Conservation (phyloP, 2,329 filamentous ascomycete species). For the Colletotrichum gloeosporioides region DNA sequence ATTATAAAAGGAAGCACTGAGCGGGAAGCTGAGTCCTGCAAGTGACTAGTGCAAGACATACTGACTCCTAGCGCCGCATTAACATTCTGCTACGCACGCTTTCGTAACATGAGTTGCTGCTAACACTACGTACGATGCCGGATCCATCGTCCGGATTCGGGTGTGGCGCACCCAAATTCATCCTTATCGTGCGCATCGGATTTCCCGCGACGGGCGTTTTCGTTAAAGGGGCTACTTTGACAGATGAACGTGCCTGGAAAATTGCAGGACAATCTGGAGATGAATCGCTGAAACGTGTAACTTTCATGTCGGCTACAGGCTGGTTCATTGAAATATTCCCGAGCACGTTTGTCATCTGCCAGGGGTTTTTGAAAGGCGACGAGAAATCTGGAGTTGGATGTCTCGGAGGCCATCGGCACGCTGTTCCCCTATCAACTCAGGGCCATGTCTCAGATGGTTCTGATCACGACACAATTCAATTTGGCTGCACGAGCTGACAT, state of each 20-base stretch:
- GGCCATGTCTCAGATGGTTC: background rate
- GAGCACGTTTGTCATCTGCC: background rate
- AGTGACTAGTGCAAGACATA: constrained; percentile 1
- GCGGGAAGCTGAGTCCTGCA: background rate
- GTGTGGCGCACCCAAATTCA: background rate
- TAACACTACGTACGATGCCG: background rate
- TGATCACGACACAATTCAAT: background rate
- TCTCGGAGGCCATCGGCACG: background rate
- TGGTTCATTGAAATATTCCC: background rate
- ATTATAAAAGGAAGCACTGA: background rate
- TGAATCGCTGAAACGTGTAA: background rate
- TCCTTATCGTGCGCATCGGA: background rate
- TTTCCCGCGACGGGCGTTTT: background rate
- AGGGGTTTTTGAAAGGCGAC: background rate
- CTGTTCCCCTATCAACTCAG: background rate
- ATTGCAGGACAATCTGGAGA: background rate
- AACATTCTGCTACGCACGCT: background rate
- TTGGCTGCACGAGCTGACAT: background rate
- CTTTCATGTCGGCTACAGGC: background rate
- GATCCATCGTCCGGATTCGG: constrained; percentile 18
- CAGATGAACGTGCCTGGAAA: background rate
- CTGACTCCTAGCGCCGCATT: background rate
- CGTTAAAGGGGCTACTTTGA: background rate
- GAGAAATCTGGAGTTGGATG: background rate
- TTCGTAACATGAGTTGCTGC: background rate